Evolutionary conservation across 345 rosid genomes (phyloP).

Genomic region (Murraya koenigii): DNA sequence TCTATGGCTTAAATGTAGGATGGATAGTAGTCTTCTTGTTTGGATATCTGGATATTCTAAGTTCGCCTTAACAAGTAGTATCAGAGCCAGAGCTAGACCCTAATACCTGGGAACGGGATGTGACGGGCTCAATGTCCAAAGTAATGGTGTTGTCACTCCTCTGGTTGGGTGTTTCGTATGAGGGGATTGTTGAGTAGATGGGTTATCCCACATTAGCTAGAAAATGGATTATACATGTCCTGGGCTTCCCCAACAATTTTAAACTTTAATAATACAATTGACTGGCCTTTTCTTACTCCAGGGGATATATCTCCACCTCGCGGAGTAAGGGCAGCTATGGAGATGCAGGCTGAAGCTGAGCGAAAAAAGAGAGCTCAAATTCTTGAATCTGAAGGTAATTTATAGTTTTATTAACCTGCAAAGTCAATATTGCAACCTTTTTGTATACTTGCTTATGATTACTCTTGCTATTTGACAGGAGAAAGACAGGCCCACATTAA

Average conservation of each 20-base stretch:
- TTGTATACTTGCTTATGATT: background rate
- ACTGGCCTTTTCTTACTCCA: slow-evolving; percentile 25
- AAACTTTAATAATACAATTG: background rate
- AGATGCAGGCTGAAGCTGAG: slow-evolving; percentile 99
- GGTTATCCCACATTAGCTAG: too few relatives aligned
- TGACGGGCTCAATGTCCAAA: too few relatives aligned
- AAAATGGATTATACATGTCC: background rate
- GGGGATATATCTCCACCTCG: slow-evolving; percentile 98
- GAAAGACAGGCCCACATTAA: slow-evolving; percentile 68
- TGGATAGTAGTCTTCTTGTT: too few relatives aligned
- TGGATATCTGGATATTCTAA: too few relatives aligned
- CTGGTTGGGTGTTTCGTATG: too few relatives aligned
- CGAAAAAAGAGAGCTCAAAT: slow-evolving; percentile 91
- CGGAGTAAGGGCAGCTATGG: slow-evolving; percentile 95
- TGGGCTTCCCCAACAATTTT: too few relatives aligned
- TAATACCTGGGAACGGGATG: too few relatives aligned
- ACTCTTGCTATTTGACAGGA: slow-evolving; percentile 33
- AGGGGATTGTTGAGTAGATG: too few relatives aligned
- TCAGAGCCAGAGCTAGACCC: too few relatives aligned
- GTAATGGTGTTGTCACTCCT: too few relatives aligned
- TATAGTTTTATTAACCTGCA: background rate
- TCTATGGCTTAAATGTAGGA: too few relatives aligned
- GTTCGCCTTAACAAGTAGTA: too few relatives aligned
- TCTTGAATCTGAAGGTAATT: slow-evolving; percentile 78
- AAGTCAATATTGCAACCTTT: background rate